Base-by-base conservation (phyloP, 1,284 basidiomycete species). In the Cutaneotrichosporon sp. region DNA sequence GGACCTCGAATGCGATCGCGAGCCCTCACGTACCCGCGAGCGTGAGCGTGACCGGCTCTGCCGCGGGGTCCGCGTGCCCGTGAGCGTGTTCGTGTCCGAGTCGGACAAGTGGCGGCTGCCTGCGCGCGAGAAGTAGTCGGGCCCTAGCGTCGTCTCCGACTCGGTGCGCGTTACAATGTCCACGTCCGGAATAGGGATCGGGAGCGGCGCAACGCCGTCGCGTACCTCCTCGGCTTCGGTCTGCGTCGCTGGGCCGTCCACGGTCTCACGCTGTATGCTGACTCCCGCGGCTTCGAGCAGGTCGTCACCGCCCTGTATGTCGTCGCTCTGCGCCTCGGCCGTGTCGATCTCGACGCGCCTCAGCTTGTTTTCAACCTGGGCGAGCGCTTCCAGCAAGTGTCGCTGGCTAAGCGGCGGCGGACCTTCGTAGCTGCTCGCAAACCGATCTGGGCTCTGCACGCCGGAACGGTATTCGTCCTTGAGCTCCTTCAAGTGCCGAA, bases 371-470 rank as follows among this genome's bases (percentile, higher is more conserved):
- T 59, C 57, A 21, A 55, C 55, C 12, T 50, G 53, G 61, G 55
- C 39, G 14, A 68, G 60, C 26, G 66, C 68, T 30, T 69, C 67
- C 2, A 72, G 60, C 26, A 76, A 57, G 52, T 74, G 72, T 4
- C 73, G 66, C 49, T 82, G 77, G 4, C 79, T 81, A 14, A 81
- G 56, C 38, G 75, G 69, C 1, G 81, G 83, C 7, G 84, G 82
- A 55, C 81, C 82, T 2, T 47, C 20, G 30, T 82, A 81, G 43
- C 80, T 77, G n/a, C 80, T 80, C n/a, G 80, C 82, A 69, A 84
- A 91, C 38, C 88, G 81, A 67, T 82, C 83, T 0, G 88, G 88
- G 8, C 86, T 84, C 61, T 87, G 83, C 23, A 90, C 81, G 35
- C 88, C 75, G 1, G 41, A 45, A 8, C 47, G 41, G 37, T 40